Evolutionary conservation across 2,329 filamentous ascomycete species (phyloP), one percentile per base, ranked within the genome.

Genomic region (Paecilomyces fulvus): DNA sequence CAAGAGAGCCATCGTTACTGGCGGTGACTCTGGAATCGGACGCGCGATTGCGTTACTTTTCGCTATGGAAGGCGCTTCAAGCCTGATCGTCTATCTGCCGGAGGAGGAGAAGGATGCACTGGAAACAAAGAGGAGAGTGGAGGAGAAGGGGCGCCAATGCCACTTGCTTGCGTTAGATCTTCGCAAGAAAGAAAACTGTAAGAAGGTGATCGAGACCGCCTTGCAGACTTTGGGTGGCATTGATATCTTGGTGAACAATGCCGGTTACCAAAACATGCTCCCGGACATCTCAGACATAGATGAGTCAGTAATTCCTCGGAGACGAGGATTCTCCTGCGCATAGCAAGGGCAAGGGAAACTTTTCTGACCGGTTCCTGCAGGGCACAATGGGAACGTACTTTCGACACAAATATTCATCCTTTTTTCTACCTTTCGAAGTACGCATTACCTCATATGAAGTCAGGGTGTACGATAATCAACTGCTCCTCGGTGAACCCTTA

Each of bases 401-500:
- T 95, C 74, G 80, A 90, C 72, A 89, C 85, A 51, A 95, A 94
- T 75, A 91, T 94, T 65, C 87, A 92, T 71, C 82, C 87, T 3
- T 87, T 84, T 76, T 94, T 91, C 78, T 92, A 85, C 75, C 78
- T 92, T 33, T 81, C 88, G 58, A 94, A 94, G 71, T 90, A 92
- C 67, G 74, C 80, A 11, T 78, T 94, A 10, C 84, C 84, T 0
- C 86, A 92, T 72, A 88, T 94, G 84, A 82, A 83, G 66, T 70
- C 72, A n/a, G 89, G 90, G 33, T 80, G 83, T 56, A 85, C 83
- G 25, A 90, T 95, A 70, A 90, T 95, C 80, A 94, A 92, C 77
- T 91, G 90, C 68, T 85, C 88, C 49, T 91, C 87, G 30, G 86
- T 94, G 69, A 92, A 92, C 70, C 88, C 86, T 25, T 94, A 92